Percentiles rank a stretch among this genome's conserved stretches.
phyloP scores from a whole-genome alignment of 2,329 filamentous ascomycete species.

The Calonectria pseudoturangicola region DNA sequence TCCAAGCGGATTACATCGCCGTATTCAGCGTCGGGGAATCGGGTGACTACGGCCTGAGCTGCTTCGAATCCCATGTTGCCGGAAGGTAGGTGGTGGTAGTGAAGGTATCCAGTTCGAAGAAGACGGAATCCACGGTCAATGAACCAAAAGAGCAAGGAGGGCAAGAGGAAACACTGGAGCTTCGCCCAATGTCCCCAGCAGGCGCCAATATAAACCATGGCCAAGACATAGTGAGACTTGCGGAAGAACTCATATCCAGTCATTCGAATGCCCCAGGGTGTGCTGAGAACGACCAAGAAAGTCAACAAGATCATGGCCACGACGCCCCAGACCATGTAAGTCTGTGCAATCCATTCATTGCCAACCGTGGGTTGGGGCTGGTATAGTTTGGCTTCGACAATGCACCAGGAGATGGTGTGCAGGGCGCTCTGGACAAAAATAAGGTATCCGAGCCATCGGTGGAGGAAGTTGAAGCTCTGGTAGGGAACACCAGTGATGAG shows the following conservation, averaged over 20 bases:
- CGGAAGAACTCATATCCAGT: slow-evolving; percentile 88
- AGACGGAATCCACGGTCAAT: slow-evolving; percentile 77
- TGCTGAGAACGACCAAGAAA: slow-evolving; percentile 76
- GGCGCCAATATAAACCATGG: slow-evolving; percentile 83
- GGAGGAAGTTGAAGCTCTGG: slow-evolving; percentile 85
- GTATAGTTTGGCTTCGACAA: slow-evolving; percentile 80
- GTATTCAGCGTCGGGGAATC: slow-evolving; percentile 73
- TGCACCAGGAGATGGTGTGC: slow-evolving; percentile 82
- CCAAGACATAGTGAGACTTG: slow-evolving; percentile 83
- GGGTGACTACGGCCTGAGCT: slow-evolving; percentile 65
- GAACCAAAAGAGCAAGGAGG: slow-evolving; percentile 78
- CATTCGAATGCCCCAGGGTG: slow-evolving; percentile 72
- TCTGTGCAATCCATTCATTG: slow-evolving; percentile 74
- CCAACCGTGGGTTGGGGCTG: slow-evolving; percentile 80
- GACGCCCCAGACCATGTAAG: slow-evolving; percentile 84
- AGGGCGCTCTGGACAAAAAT: slow-evolving; percentile 81
- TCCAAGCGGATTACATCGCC: slow-evolving; percentile 80
- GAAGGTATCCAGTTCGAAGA: slow-evolving; percentile 75
- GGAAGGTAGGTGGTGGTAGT: slow-evolving; percentile 70
- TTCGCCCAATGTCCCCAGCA: slow-evolving; percentile 85
- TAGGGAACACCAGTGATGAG: slow-evolving; percentile 83
- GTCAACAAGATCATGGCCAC: slow-evolving; percentile 80
- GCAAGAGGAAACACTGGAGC: slow-evolving; percentile 81
- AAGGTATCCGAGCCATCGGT: slow-evolving; percentile 84
- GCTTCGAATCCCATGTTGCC: slow-evolving; percentile 72